Evolutionary conservation across 306 rosid species (phyloP).

Genomic region (Prunus fruticosa): DNA sequence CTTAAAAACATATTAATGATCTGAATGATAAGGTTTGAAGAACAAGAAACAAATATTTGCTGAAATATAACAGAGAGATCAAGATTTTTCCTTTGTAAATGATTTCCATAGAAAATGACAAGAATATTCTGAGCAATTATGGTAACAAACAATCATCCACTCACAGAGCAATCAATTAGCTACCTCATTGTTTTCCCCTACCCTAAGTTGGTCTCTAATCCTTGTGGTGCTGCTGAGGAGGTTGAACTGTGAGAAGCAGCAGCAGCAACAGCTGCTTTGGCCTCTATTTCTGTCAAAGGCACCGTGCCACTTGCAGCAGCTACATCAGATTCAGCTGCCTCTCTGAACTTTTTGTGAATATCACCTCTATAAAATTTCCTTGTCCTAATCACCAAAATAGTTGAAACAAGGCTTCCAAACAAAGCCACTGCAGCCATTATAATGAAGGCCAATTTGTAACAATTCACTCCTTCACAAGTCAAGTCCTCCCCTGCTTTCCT

Average conservation of each 20-base stretch:
- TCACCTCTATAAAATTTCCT: conserved; percentile 52
- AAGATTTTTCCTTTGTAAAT: not conserved
- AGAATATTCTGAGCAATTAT: not conserved
- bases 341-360: conserved; percentile 48
- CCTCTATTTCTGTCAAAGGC: conserved; percentile 1
- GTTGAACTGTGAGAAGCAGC: not conserved
- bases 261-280: not conserved
- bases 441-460: conserved; percentile 47
- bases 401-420: conserved; percentile 43
- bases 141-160: not conserved
- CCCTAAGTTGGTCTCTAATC: not conserved
- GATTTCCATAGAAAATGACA: not conserved
- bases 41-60: not conserved
- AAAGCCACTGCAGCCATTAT: conserved; percentile 48
- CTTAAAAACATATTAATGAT: too few species aligned
- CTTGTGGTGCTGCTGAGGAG: not conserved
- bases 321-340: conserved; percentile 18
- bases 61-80: not conserved
- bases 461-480: conserved; percentile 43
- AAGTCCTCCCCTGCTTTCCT: conserved; percentile 44
- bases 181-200: not conserved
- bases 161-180: not conserved
- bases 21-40: not conserved
- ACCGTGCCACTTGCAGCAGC: not conserved
- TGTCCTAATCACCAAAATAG: conserved; percentile 56